Evolutionary conservation across 2,329 filamentous ascomycete genomes (phyloP).

Genomic region (Tolypocladium pustulatum): DNA sequence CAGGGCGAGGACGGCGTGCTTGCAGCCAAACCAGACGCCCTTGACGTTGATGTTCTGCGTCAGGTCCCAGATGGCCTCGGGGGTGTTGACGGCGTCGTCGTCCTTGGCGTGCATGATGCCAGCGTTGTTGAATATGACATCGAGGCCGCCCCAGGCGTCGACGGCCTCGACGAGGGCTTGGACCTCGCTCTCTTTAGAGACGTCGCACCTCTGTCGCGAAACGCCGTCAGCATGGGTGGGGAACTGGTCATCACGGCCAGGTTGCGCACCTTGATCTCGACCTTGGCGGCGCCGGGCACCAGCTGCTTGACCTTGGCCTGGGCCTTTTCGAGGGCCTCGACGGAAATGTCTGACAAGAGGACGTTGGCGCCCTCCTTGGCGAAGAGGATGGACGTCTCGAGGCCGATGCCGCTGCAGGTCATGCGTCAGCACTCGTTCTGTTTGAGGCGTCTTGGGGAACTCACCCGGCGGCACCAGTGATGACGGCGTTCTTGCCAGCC

Average conservation of each 20-base stretch:
- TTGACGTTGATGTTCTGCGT: conserved; percentile 95
- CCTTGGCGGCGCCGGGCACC: conserved; percentile 46
- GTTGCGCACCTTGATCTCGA: conserved; percentile 47
- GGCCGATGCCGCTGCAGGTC: conserved; percentile 66
- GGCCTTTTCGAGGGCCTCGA: conserved; percentile 66
- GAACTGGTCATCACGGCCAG: no score
- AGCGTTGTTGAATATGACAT: conserved; percentile 95
- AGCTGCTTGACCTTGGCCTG: conserved; percentile 64
- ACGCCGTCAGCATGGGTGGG: neutral
- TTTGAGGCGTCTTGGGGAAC: no score
- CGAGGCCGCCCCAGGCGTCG: conserved; percentile 77
- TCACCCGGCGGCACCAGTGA: conserved; percentile 82
- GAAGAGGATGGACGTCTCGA: conserved; percentile 86
- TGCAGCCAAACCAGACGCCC: conserved; percentile 94
- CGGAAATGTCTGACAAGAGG: conserved; percentile 77
- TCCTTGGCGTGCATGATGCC: conserved; percentile 90
- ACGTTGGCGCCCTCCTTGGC: conserved; percentile 79
- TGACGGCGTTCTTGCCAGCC: conserved; percentile 53
- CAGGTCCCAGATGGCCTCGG: conserved; percentile 87
- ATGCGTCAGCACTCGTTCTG: conserved; percentile 3
- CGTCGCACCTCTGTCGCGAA: conserved; percentile 45
- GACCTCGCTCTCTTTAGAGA: conserved; percentile 75
- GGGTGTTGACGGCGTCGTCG: conserved; percentile 70
- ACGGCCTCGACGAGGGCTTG: conserved; percentile 62
- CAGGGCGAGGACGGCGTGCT: conserved; percentile 77